Evolutionary conservation across 106 monocot genomes (phyloP).

Genomic region (Dioscorea zingiberensis): DNA sequence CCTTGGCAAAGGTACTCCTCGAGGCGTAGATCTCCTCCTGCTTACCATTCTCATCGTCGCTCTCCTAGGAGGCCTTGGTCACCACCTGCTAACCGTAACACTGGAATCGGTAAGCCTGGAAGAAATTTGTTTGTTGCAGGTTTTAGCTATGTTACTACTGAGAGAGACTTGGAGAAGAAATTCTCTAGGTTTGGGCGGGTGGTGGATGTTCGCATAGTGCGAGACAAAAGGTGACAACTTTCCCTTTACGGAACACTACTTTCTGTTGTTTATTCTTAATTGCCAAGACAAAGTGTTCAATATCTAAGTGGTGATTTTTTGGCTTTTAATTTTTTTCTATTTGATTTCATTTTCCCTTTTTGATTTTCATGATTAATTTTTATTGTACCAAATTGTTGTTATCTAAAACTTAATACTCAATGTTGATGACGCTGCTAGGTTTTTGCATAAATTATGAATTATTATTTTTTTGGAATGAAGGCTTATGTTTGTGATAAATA

Average conservation of each 20-base stretch:
- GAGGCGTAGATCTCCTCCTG: constrained; percentile 47
- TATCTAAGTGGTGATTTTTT: not conserved
- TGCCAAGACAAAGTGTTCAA: not conserved
- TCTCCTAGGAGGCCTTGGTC: constrained; percentile 55
- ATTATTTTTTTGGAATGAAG: no score
- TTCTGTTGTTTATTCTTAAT: not conserved
- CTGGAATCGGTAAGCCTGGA: constrained; percentile 50
- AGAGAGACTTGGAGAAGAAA: constrained; percentile 70
- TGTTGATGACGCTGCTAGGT: no score
- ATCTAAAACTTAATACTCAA: not conserved
- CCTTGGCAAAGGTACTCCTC: constrained; percentile 27
- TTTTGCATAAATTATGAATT: no score
- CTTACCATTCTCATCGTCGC: constrained; percentile 28
- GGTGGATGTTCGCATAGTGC: constrained; percentile 59
- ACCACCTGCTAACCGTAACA: constrained; percentile 52
- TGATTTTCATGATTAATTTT: not conserved
- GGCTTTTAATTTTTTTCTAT: not conserved
- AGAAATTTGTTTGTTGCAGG: constrained; percentile 63
- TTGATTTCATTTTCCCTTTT: not conserved
- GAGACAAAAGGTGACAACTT: constrained; percentile 38
- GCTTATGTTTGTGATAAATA: no score
- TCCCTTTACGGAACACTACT: not conserved
- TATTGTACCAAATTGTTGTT: not conserved
- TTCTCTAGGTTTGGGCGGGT: constrained; percentile 64
- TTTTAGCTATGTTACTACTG: constrained; percentile 54